Evolutionary conservation across 192 early-diverging fungal genomes (phyloP), one percentile per base, ranked within the genome.

Genomic region (Backusella tarrabulga): DNA sequence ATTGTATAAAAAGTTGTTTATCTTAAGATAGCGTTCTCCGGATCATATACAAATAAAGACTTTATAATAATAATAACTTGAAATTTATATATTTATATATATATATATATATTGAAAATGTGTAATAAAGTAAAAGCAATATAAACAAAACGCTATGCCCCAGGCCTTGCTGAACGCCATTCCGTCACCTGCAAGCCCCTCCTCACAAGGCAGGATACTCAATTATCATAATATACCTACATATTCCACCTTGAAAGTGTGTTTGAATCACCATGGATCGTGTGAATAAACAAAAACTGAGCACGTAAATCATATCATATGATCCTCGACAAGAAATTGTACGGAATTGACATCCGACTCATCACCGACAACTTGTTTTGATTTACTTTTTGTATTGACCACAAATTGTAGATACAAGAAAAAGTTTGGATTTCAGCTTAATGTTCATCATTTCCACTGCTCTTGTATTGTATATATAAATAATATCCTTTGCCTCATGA

Each of bases 331-430:
- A 97, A 98, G 96, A 86, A 99, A 99, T 83, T 97, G 93, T 38
- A 99, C 98, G 67, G 97, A 93, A 77, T 99, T 99, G 80, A 99
- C 97, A 84, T 99, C 98, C 36, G 93, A 95, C 86, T 98, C 97
- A 77, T 98, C 97, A 23, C 97, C 97, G 7, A 92, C 93, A 83
- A 32, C 98, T 98, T 19, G 97, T 98, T 80, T 99, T 97, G 67
- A 97, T 6, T n/a, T 50, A 1, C 46, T 93, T 74, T 95, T 96
- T 21, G 93, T 93, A 67, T 97, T 90, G 70, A 98, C 98, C 79
- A 98, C 98, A 97, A 97, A 99, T 6, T 98, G 92, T 32, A 86
- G 96, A 23, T 98, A 96, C 83, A 99, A 99, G 38, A 98, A 88
- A 86, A 40, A 17, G 42, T 93, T 96, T 82, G 95, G 96, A 88